These are phyloP conservation scores for Mollisiaceae sp. DNA, from an alignment of 2,329 filamentous ascomycete genomes.

Conservation along the genomic window DNA sequence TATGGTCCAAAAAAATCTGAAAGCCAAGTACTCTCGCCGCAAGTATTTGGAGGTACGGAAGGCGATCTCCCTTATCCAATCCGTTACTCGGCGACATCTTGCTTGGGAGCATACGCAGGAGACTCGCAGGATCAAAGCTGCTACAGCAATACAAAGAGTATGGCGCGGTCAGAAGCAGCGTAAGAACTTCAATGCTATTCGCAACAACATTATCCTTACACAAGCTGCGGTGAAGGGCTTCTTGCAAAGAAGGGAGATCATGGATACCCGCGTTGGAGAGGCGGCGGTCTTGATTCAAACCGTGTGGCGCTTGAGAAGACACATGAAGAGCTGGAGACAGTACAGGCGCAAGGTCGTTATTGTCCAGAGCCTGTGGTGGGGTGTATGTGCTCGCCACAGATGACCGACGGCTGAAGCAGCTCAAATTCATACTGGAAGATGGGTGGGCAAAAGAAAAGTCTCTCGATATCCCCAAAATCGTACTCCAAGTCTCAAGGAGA, in stretches of 20 bases:
- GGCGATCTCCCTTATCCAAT: slow-evolving; percentile 80
- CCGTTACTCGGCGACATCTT: slow-evolving; percentile 75
- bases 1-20: slow-evolving; percentile 98
- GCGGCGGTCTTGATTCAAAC: slow-evolving; percentile 90
- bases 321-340: no score
- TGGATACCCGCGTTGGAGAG: slow-evolving; percentile 92
- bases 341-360: slow-evolving; percentile 90
- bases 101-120: slow-evolving; percentile 81
- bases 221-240: slow-evolving; percentile 93
- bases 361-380: slow-evolving; percentile 92
- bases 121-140: slow-evolving; percentile 81
- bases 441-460: slow-evolving; percentile 22
- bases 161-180: slow-evolving; percentile 93
- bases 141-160: slow-evolving; percentile 91
- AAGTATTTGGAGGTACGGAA: slow-evolving; percentile 87
- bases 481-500: slow-evolving; percentile 22
- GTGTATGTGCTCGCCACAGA: slow-evolving; percentile 75
- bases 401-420: slow-evolving; percentile 53
- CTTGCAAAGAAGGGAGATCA: slow-evolving; percentile 85
- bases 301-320: slow-evolving; percentile 85
- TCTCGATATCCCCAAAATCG: slow-evolving; percentile 20
- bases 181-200: slow-evolving; percentile 77
- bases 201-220: slow-evolving; percentile 83
- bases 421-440: slow-evolving; percentile 20
- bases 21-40: slow-evolving; percentile 91